Evolutionary conservation across 768 basidiomycete genomes (phyloP), one percentile per base, ranked within the genome.

Genomic region (Gloeostereum incarnatum): DNA sequence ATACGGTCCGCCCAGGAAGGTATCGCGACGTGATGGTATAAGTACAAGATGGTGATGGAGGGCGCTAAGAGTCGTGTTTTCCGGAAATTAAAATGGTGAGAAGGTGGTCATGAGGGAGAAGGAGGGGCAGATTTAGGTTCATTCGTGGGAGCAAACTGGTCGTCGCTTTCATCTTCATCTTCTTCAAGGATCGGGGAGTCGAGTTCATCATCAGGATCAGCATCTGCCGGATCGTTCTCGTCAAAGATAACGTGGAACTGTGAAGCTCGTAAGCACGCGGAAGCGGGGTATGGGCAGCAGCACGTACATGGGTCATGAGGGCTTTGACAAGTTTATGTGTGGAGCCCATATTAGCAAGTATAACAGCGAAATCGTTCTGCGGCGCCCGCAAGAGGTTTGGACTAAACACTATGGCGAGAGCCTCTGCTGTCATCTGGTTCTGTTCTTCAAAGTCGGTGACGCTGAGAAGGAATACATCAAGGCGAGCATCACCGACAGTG

Each of bases 371-470:
- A 52, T 86, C 81, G 43, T 83, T 84, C 51, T 81, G 76, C 2
- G 82, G 83, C 3, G 84, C 79, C 14, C 85, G 77, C 36, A 87
- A 53, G 33, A 89, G 57, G 51, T 86, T 88, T 5, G 84, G 86
- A 44, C 84, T 84, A 57, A 90, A 89, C 13, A 90, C 86, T 37
- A 89, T 88, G 0, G 89, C 81, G 3, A 92, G 66, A 5, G 82
- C 78, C 46, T 89, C 81, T 1, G 85, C 78, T 2, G 83, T 86
- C 89, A 92, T 92, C 43, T 91, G 88, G 49, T 90, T 92, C 35
- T 78, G 71, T 41, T 90, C 87, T 53, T 91, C 87, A 57, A 71
- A 86, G 51, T 90, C 86, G 3, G 86, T 85, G n/a, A 90, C 83
- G 52, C 85, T 85, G 51, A 4, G 32, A 23, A 30, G 19, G 20